Percentiles rank a stretch among this genome's conserved stretches.
Evolutionary conservation across 495 filamentous ascomycete genomes (phyloP).

Genomic region (Jackrogersella multiformis): DNA sequence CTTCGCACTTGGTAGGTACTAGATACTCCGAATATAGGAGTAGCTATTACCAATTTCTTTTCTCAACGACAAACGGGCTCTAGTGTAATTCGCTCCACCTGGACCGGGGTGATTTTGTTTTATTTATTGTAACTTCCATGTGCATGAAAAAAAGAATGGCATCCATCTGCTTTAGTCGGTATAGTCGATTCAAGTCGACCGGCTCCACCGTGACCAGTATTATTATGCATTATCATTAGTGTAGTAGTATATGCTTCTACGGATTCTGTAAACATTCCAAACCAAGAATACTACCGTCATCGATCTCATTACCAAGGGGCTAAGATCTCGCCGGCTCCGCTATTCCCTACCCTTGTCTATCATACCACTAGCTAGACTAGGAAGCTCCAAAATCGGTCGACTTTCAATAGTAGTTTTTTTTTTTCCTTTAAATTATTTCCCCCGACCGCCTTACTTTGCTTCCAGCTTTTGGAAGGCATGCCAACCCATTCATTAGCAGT

Average conservation of each 20-base stretch:
- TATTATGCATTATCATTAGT: not conserved
- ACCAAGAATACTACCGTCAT: constrained; percentile 8
- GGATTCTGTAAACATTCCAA: not conserved
- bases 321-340: constrained; percentile 13
- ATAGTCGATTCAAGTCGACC: not conserved
- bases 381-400: constrained; percentile 8
- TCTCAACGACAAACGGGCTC: not conserved
- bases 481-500: constrained; percentile 7
- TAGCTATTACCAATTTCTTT: constrained; percentile 18
- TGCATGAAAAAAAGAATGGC: not conserved
- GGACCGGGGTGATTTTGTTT: too few species aligned
- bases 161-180: not conserved
- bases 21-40: constrained; percentile 31
- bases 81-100: not conserved
- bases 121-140: not conserved
- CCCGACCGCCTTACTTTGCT: not conserved
- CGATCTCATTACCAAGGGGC: constrained; percentile 12
- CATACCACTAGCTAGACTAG: constrained; percentile 13
- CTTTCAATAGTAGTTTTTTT: not conserved
- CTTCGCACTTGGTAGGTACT: too few species aligned
- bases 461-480: not conserved
- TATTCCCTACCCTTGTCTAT: constrained; percentile 18
- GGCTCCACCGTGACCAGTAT: not conserved
- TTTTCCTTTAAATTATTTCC: not conserved
- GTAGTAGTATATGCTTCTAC: not conserved